These are phyloP conservation scores for Wickerhamomyces sp. DNA, from an alignment of 1,139 yeast genomes.

Conservation along the genomic window DNA sequence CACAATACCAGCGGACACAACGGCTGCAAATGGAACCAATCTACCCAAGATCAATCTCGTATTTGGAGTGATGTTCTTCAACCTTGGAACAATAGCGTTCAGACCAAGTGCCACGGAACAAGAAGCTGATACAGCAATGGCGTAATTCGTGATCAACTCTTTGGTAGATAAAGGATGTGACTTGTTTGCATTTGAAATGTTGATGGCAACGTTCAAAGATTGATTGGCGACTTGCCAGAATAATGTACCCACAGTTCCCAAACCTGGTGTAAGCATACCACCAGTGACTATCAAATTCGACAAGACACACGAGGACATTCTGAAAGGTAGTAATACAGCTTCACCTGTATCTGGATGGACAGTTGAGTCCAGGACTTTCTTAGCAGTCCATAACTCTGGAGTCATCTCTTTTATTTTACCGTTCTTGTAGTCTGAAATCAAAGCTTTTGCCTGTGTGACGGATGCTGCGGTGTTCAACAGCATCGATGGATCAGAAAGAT, in stretches of 20 bases:
- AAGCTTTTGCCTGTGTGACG: slow-evolving; percentile 56
- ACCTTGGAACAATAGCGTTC: slow-evolving; percentile 78
- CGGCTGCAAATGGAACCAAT: slow-evolving; percentile 96
- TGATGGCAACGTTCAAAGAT: slow-evolving; percentile 91
- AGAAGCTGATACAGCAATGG: slow-evolving; percentile 88
- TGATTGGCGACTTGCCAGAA: slow-evolving; percentile 99
- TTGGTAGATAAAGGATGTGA: slow-evolving; percentile 80
- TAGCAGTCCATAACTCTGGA: slow-evolving; percentile 87
- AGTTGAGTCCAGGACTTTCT: slow-evolving; percentile 78
- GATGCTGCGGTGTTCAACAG: slow-evolving; percentile 64
- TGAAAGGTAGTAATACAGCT: slow-evolving; percentile 83
- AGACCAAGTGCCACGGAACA: slow-evolving; percentile 94
- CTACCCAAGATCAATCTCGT: slow-evolving; percentile 73
- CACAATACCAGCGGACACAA: slow-evolving; percentile 91
- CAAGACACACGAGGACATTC: slow-evolving; percentile 94
- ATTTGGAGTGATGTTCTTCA: slow-evolving; percentile 60
- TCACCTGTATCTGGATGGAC: slow-evolving; percentile 96
- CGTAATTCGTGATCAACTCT: slow-evolving; percentile 73
- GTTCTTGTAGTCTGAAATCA: slow-evolving; percentile 67
- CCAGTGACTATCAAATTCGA: slow-evolving; percentile 92
- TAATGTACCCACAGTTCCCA: slow-evolving; percentile 84
- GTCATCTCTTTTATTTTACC: slow-evolving; percentile 59
- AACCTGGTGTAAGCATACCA: slow-evolving; percentile 94
- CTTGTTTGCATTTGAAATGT: slow-evolving; percentile 93
- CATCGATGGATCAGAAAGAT: slow-evolving; percentile 89